phyloP scores from a whole-genome alignment of 225 moss, liverwort and hornwort species.

The Antitrichia curtipendula region DNA sequence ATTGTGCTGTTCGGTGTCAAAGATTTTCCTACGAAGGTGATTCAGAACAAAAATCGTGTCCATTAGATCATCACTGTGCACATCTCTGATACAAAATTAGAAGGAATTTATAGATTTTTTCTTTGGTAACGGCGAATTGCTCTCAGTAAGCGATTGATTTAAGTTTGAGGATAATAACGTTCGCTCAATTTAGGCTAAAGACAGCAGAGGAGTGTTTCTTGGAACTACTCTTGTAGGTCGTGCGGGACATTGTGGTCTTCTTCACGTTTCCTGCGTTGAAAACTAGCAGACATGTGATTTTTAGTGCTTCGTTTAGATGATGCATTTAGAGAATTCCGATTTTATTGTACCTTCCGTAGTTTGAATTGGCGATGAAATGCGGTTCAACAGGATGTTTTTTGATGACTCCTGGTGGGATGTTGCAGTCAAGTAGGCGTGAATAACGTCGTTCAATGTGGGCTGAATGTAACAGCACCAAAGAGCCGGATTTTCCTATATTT shows the following conservation, averaged over 20 bases:
- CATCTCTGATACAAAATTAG: neutral
- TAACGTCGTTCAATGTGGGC: neutral
- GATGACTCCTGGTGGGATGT: neutral
- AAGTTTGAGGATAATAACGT: neutral
- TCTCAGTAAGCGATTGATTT: neutral
- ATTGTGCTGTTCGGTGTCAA: neutral
- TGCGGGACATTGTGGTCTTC: neutral
- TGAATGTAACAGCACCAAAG: neutral
- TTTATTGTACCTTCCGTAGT: neutral
- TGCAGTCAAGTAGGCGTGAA: conserved; percentile 5
- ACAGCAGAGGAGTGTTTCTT: neutral
- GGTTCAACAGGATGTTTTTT: neutral
- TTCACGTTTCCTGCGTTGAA: neutral
- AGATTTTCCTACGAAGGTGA: neutral
- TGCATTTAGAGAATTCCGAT: neutral
- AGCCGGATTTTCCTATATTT: neutral
- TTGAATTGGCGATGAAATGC: neutral
- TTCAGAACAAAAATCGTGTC: neutral
- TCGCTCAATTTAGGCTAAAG: neutral
- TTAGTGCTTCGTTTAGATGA: neutral
- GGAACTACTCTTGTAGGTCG: neutral
- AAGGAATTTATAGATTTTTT: neutral
- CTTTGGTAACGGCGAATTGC: neutral
- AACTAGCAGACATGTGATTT: neutral
- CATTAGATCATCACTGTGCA: neutral